Percentiles rank a stretch among this genome's conserved stretches.
Conservation (phyloP, 768 basidiomycete genomes). For the Lepiota brunneoincarnata region DNA sequence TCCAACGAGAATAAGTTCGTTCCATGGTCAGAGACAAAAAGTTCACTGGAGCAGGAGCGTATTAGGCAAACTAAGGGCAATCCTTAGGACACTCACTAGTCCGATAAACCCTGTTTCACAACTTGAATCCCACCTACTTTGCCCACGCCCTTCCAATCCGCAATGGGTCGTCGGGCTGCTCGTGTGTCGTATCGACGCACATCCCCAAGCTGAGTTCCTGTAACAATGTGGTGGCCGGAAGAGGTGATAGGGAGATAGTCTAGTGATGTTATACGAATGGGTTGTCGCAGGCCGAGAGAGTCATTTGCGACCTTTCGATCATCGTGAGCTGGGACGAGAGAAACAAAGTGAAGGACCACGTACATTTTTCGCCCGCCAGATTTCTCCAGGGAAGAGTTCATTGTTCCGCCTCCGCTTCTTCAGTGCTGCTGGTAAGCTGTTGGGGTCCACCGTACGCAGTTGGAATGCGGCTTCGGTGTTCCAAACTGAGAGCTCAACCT, state of each 20-base stretch:
- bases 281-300: constrained; percentile 69
- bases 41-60: constrained; percentile 44
- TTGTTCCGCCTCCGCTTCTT: constrained; percentile 63
- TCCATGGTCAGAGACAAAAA: constrained; percentile 66
- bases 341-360: constrained; percentile 14
- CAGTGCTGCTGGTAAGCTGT: constrained; percentile 15
- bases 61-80: neutral
- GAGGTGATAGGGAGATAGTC: constrained; percentile 47
- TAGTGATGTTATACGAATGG: constrained; percentile 71
- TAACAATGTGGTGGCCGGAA: constrained; percentile 49
- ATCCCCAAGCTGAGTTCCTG: constrained; percentile 75
- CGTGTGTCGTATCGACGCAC: constrained; percentile 78
- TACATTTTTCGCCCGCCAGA: constrained; percentile 86
- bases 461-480: constrained; percentile 57
- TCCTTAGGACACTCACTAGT: constrained; percentile 49
- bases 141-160: constrained; percentile 58
- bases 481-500: constrained; percentile 85
- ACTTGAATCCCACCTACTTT: constrained; percentile 61
- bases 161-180: constrained; percentile 62
- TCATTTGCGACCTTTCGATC: constrained; percentile 67
- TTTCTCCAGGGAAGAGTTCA: constrained; percentile 63
- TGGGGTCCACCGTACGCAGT: constrained; percentile 16
- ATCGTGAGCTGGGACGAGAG: neutral
- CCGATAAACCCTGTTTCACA: constrained; percentile 55
- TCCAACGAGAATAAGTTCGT: constrained; percentile 66